Conservation (phyloP, 2,329 filamentous ascomycete genomes). For the Paraphoma chrysanthemicola region DNA sequence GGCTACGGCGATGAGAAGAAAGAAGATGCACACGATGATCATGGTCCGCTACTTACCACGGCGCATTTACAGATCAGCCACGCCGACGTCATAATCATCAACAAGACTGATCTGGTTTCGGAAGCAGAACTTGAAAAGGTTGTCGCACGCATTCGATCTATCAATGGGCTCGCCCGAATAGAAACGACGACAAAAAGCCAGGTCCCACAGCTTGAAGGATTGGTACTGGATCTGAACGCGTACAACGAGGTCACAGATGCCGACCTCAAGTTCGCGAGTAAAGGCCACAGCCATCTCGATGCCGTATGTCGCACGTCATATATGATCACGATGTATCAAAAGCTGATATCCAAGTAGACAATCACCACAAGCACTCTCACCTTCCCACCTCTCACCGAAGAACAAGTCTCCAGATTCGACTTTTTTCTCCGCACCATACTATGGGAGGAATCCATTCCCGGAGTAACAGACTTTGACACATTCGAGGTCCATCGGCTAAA, state of each 20-base stretch:
- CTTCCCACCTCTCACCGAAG: slow-evolving; percentile 64
- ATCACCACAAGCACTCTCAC: slow-evolving; percentile 83
- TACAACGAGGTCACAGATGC: slow-evolving; percentile 79
- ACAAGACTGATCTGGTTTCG: slow-evolving; percentile 87
- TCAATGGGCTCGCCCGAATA: slow-evolving; percentile 88
- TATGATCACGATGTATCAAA: neutral
- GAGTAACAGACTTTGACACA: slow-evolving; percentile 18
- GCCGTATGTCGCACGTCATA: slow-evolving; percentile 62
- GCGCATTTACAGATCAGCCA: slow-evolving; percentile 97
- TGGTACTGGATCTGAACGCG: slow-evolving; percentile 88
- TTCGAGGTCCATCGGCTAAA: slow-evolving; percentile 92
- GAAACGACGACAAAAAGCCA: slow-evolving; percentile 81
- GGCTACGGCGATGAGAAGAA: slow-evolving; percentile 52
- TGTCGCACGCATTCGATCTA: slow-evolving; percentile 74
- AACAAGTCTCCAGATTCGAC: slow-evolving; percentile 72
- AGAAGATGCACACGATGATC: slow-evolving; percentile 54
- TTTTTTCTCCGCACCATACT: slow-evolving; percentile 81
- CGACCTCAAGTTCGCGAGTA: slow-evolving; percentile 70
- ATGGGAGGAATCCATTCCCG: slow-evolving; percentile 76
- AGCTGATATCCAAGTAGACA: slow-evolving; percentile 58
- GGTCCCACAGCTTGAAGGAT: slow-evolving; percentile 82
- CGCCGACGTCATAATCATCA: slow-evolving; percentile 92
- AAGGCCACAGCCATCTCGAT: slow-evolving; percentile 91
- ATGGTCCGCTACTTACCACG: slow-evolving; percentile 80
- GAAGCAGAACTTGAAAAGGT: slow-evolving; percentile 73